Conservation (phyloP, 495 filamentous ascomycete genomes). For the Aspergillus nanangensis region DNA sequence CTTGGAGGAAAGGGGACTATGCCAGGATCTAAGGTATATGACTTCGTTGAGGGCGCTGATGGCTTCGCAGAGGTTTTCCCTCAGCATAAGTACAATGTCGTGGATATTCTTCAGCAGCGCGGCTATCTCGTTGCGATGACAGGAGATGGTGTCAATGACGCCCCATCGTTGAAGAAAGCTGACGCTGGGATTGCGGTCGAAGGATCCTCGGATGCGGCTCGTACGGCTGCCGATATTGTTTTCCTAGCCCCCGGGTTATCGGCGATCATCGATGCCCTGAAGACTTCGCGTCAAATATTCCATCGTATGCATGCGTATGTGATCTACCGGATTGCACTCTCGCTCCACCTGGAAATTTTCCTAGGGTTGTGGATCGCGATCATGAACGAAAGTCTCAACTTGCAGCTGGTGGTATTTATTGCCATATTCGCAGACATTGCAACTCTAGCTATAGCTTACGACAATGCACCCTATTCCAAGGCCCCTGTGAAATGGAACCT, state of each 20-base stretch:
- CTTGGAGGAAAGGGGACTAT: slow-evolving; percentile 82
- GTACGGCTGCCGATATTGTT: slow-evolving; percentile 90
- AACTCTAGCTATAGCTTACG: slow-evolving; percentile 89
- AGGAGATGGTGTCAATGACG: slow-evolving; percentile 97
- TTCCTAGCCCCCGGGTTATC: slow-evolving; percentile 88
- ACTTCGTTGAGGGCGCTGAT: slow-evolving; percentile 93
- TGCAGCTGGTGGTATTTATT: slow-evolving; percentile 85
- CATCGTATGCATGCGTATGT: slow-evolving; percentile 97
- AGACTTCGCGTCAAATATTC: slow-evolving; percentile 93
- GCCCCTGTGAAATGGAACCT: slow-evolving; percentile 92
- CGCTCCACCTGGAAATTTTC: slow-evolving; percentile 84
- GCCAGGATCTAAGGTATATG: slow-evolving; percentile 87
- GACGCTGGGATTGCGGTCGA: slow-evolving; percentile 86
- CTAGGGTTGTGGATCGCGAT: slow-evolving; percentile 88
- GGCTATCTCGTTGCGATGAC: slow-evolving; percentile 97
- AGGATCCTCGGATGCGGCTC: slow-evolving; percentile 87
- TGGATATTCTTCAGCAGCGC: slow-evolving; percentile 92
- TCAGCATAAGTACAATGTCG: slow-evolving; percentile 95
- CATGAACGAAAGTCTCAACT: slow-evolving; percentile 75
- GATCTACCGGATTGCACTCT: slow-evolving; percentile 91
- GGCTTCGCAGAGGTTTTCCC: slow-evolving; percentile 95
- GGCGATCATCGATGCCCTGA: slow-evolving; percentile 88
- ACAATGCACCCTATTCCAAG: slow-evolving; percentile 84
- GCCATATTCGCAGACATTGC: slow-evolving; percentile 94
- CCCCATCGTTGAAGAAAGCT: slow-evolving; percentile 92